Evolutionary conservation across 2,329 filamentous ascomycete species (phyloP), one percentile per base, ranked within the genome.

Genomic region (Ascochyta fabae): DNA sequence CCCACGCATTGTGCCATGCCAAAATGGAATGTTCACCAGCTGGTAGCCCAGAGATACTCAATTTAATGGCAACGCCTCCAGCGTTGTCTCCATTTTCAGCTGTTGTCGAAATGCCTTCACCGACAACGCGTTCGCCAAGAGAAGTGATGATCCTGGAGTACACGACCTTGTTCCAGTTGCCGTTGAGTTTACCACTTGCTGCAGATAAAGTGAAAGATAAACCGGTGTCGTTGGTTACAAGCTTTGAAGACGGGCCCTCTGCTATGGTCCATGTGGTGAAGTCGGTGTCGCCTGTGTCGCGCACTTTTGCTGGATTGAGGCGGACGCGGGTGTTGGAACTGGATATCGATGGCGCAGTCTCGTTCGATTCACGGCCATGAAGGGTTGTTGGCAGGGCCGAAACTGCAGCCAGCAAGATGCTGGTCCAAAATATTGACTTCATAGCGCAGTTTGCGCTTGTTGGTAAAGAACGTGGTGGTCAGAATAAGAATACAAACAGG

Each of bases 1-100:
- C 69, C 71, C 70, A 73, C 1, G 64, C 66, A 39, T 74, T 74
- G 48, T 73, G 69, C 61, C 64, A 74, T 6, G 71, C 57, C 19
- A 71, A 44, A 7, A 73, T 53, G 3, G 61, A 65, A 40, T 74
- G 71, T 10, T 64, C 51, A 10, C 71, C 71, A n/a, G 62, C 46
- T 2, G 65, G 24, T 3, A 74, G 60, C 1, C 69, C 70, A 26
- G 58, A 64, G 16, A 74, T 60, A 24, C 66, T 62, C 13, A 73
- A 55, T 1, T 63, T 63, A 36, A 72, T 66, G 3, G 66, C 33
- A 12, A 51, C 23, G 1, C 58, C 58, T 46, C 54, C 44, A 22
- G 24, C 36, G n/a, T 58, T 58, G 7, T 61, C 52, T 12, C 65
- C 68, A 23, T 57, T 59, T 15, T 64, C 56, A 22, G 54, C 59